Conservation (phyloP, 768 basidiomycete genomes). For the Glaciozyma antarctica region DNA sequence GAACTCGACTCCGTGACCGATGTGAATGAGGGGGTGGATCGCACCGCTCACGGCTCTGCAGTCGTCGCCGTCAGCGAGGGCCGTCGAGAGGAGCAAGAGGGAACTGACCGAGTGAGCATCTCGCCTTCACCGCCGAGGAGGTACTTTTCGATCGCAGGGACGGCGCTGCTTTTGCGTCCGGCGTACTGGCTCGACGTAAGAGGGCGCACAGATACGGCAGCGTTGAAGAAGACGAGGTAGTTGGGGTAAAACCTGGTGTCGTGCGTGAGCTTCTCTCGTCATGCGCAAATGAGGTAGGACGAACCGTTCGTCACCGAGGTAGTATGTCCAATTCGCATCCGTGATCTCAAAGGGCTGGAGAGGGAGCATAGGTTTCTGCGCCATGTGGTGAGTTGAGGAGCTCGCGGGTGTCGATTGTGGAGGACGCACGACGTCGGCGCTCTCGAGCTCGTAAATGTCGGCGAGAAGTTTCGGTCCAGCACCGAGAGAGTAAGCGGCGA, state of each 20-base stretch:
- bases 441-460: slow-evolving; percentile 22
- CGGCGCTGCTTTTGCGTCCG: slow-evolving; percentile 13
- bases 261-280: not conserved
- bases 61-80: not conserved
- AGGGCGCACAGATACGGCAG: slow-evolving; percentile 13
- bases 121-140: slow-evolving; percentile 30
- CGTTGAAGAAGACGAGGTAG: slow-evolving; percentile 34
- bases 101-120: slow-evolving; percentile 27
- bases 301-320: slow-evolving; percentile 25
- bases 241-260: slow-evolving; percentile 31
- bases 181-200: not conserved
- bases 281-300: not conserved
- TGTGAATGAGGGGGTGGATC: slow-evolving; percentile 34
- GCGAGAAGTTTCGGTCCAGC: slow-evolving; percentile 11
- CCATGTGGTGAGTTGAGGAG: too few relatives aligned
- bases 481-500: slow-evolving; percentile 27
- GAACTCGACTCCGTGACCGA: slow-evolving; percentile 35
- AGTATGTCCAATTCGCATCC: slow-evolving; percentile 23
- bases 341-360: slow-evolving; percentile 16
- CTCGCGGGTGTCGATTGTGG: not conserved
- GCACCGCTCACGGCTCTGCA: slow-evolving; percentile 28
- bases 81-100: not conserved
- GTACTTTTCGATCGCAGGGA: slow-evolving; percentile 32
- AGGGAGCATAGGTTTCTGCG: slow-evolving; percentile 28
- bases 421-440: not conserved